Evolutionary conservation across 257 asterid species (phyloP).

Genomic region (Avicennia marina): DNA sequence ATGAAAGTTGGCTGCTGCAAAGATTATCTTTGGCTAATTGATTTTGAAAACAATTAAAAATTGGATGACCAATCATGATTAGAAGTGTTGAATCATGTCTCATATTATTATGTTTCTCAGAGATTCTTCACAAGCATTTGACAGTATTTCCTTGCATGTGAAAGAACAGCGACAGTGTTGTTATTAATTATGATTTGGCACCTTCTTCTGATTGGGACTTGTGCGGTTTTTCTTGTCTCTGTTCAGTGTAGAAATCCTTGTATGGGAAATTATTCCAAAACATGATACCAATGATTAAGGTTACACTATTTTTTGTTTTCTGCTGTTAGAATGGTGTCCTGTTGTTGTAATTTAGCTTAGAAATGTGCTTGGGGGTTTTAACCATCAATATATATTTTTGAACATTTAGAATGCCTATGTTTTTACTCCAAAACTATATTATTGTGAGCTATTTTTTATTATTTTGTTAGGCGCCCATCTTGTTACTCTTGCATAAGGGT

Average conservation of each 20-base stretch:
- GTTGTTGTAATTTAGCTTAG: background rate
- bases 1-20: background rate
- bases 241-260: no score
- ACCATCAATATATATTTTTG: no score
- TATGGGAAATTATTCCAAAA: no score
- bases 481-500: conserved; percentile 94
- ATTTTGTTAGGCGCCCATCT: conserved; percentile 68
- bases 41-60: background rate
- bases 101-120: background rate
- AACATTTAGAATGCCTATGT: no score
- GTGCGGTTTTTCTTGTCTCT: no score
- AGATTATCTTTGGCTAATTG: background rate
- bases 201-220: no score
- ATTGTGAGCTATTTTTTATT: background rate
- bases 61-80: no score
- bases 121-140: no score
- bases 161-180: background rate
- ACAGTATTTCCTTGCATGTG: no score
- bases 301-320: background rate
- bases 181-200: background rate
- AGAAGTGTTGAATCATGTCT: background rate
- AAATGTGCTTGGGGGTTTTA: background rate
- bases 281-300: no score
- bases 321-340: background rate
- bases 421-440: no score